Evolutionary conservation across 257 asterid genomes (phyloP).

Genomic region (Solanum dulcamara): DNA sequence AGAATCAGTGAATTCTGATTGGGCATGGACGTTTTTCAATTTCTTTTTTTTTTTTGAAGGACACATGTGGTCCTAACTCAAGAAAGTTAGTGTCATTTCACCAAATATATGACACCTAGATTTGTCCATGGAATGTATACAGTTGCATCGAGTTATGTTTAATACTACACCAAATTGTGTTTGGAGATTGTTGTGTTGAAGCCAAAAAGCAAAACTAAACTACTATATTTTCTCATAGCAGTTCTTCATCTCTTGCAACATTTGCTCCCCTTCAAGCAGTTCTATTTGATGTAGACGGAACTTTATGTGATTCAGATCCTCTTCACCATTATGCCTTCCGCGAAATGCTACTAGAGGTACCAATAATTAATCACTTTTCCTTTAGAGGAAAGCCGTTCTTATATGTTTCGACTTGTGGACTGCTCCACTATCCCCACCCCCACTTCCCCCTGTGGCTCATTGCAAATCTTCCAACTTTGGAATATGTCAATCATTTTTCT

Average conservation of each 20-base stretch:
- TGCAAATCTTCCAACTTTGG: not conserved
- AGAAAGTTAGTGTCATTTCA: not conserved
- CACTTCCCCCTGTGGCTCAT: not conserved
- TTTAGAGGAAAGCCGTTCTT: not conserved
- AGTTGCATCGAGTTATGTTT: not conserved
- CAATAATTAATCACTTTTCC: not conserved
- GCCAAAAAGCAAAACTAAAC: not conserved
- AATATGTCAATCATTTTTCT: not conserved
- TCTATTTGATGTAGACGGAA: conserved; percentile 89
- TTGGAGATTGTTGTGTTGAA: not conserved
- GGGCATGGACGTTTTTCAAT: not conserved
- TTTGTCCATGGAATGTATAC: not conserved
- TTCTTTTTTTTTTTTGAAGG: not conserved
- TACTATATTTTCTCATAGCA: conserved; percentile 24
- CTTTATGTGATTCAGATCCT: conserved; percentile 90
- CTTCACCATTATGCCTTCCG: conserved; percentile 62
- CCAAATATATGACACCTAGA: not conserved
- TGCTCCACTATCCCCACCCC: not conserved
- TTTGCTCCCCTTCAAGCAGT: conserved; percentile 91
- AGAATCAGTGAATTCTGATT: not conserved
- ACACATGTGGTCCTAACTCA: not conserved
- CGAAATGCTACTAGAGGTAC: conserved; percentile 69
- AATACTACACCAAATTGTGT: not conserved
- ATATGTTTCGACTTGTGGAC: not conserved
- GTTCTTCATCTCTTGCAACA: conserved; percentile 39